Base-by-base conservation (phyloP, 495 filamentous ascomycete genomes). In the Xylaria castorea region DNA sequence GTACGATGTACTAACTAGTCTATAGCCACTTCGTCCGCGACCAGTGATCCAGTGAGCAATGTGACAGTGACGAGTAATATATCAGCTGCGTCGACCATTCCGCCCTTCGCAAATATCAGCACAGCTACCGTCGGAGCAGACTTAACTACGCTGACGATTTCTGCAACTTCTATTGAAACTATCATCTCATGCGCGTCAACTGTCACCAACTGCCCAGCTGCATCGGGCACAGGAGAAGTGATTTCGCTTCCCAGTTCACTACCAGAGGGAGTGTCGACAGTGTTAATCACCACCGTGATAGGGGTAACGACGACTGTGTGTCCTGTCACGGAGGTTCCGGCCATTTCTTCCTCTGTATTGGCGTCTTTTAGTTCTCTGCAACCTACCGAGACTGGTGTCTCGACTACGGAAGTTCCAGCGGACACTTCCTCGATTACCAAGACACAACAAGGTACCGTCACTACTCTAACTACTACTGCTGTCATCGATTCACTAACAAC, bases 271-370 rank as follows among this genome's bases (percentile, higher is more conserved):
- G 64, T 74, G 50, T 78, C 76, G 53, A 76, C 74, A 44, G 65
- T 75, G 8, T 46, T 77, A 2, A 66, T 78, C 18, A 78, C 77
- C 14, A 75, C 63, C n/a, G 73, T 75, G 46, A 71, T 78, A 64
- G 77, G 63, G 25, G n/a, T 77, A 12, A 78, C 76, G n/a, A 78
- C 76, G 12, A 78, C 73, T 38, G 76, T 77, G n/a, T 78, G 76
- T 68, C 73, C 75, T 18, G 75, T 78, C 46, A 75, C 75, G 22
- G 75, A 73, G n/a, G 77, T 53, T 1, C 55, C 75, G 14, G 60
- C 71, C 1, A 74, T 78, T 22, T 78, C 77, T 48, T 78, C 77
- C 34, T 78, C 77, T 2, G 70, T 77, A 5, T 46, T 78, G 22
- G 69, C 62, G 27, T 77, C 75, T 22, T 75, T 72, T 22, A 74